Conservation (phyloP, 371 early-diverging fungal genomes). For the Rhizomucor miehei region DNA sequence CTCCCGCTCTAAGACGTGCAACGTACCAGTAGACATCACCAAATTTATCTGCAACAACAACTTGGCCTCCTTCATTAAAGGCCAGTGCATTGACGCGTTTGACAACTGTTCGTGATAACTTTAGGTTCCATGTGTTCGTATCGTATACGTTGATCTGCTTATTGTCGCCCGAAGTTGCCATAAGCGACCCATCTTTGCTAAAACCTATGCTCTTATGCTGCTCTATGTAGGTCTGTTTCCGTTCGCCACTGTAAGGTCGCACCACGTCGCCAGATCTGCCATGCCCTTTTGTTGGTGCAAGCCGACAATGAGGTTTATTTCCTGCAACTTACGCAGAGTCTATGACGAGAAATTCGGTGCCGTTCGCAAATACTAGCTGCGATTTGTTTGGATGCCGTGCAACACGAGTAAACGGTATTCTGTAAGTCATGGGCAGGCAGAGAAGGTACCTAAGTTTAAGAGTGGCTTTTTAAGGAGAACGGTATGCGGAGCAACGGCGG, state of each 20-base stretch:
- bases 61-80: conserved; percentile 56
- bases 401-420: conserved; percentile 53
- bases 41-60: conserved; percentile 92
- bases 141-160: conserved; percentile 71
- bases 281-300: conserved; percentile 35
- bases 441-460: too few relatives aligned
- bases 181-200: conserved; percentile 52
- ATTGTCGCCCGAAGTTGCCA: conserved; percentile 71
- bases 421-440: neutral
- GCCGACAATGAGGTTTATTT: neutral
- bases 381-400: conserved; percentile 51
- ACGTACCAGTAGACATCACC: conserved; percentile 87
- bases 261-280: conserved; percentile 22
- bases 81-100: conserved; percentile 71
- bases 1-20: neutral
- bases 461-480: too few relatives aligned
- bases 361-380: conserved; percentile 56
- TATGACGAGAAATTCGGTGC: conserved; percentile 54
- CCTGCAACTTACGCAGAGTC: conserved; percentile 47
- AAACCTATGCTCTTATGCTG: conserved; percentile 58
- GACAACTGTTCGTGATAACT: conserved; percentile 46
- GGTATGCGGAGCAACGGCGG: too few relatives aligned
- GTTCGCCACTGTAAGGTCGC: conserved; percentile 17
- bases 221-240: conserved; percentile 36
- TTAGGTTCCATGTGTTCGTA: conserved; percentile 57